Conservation (phyloP, 164 flowering plant species). For the Piper longum region DNA sequence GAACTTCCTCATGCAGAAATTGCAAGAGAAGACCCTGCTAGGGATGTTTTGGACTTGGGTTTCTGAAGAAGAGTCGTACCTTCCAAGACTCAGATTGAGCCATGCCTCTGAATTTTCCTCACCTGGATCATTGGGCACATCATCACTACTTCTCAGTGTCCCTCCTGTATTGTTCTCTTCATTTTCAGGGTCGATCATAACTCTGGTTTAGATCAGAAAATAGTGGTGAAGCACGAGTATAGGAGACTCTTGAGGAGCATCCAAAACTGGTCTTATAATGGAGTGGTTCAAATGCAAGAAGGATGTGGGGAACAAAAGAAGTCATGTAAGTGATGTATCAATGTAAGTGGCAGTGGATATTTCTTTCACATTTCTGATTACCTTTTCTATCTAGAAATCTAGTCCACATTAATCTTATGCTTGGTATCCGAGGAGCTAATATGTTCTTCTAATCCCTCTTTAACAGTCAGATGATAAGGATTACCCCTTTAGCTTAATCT, state of each 20-base stretch:
- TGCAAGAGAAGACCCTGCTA: constrained; percentile 44
- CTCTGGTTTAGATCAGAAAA: neutral
- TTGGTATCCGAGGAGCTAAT: constrained; percentile 15
- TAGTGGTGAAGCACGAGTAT: neutral
- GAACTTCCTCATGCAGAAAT: constrained; percentile 53
- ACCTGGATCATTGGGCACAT: constrained; percentile 5
- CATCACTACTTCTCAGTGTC: neutral
- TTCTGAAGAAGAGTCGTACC: constrained; percentile 12
- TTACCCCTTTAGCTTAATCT: neutral
- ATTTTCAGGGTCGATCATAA: constrained; percentile 13
- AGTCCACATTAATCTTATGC: constrained; percentile 18
- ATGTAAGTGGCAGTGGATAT: constrained; percentile 14
- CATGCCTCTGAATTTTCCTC: constrained; percentile 22
- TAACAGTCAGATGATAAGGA: constrained; percentile 7
- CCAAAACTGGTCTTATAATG: constrained; percentile 15
- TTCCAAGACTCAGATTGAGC: constrained; percentile 33
- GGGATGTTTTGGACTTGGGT: constrained; percentile 11
- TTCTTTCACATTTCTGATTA: constrained; percentile 13
- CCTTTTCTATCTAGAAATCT: constrained; percentile 11
- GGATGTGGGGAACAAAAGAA: constrained; percentile 10
- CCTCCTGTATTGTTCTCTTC: constrained; percentile 12
- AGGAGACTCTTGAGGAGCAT: constrained; percentile 10
- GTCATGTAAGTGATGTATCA: constrained; percentile 6
- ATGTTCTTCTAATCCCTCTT: constrained; percentile 13
- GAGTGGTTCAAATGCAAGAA: constrained; percentile 2